Evolutionary conservation across 2,329 filamentous ascomycete genomes (phyloP).

Genomic region (Alternaria sp.): DNA sequence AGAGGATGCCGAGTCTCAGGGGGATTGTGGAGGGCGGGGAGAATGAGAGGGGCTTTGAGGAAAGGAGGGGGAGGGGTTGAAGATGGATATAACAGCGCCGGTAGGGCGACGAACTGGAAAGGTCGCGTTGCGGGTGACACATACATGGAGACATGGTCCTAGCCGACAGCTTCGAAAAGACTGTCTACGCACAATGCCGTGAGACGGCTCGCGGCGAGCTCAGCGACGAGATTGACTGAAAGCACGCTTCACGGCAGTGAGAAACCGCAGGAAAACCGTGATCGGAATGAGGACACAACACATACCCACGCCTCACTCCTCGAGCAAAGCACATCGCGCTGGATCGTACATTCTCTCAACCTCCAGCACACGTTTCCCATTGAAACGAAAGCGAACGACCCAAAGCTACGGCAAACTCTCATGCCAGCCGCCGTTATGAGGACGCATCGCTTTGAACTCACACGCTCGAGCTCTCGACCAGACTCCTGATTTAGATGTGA

Average conservation of each 20-base stretch:
- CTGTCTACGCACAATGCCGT: neutral
- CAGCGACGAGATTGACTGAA: neutral
- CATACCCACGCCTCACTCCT: neutral
- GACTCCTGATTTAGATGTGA: neutral
- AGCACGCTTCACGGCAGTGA: neutral
- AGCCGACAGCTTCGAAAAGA: neutral
- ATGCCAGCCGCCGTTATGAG: neutral
- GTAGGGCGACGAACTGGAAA: neutral
- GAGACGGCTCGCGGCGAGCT: neutral
- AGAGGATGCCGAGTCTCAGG: constrained; percentile 40
- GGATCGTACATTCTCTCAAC: neutral
- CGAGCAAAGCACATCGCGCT: neutral
- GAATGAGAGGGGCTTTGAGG: neutral
- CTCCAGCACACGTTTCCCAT: neutral
- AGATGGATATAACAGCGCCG: neutral
- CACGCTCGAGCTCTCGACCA: neutral
- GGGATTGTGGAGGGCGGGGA: constrained; percentile 37
- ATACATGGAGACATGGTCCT: neutral
- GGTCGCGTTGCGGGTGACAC: neutral
- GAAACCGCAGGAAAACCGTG: neutral
- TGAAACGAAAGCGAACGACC: neutral
- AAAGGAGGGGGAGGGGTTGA: neutral
- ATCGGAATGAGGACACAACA: neutral
- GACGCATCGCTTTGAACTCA: neutral
- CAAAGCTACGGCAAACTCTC: neutral